Evolutionary conservation across 257 asterid species (phyloP).

Genomic region (Solanum pennellii): DNA sequence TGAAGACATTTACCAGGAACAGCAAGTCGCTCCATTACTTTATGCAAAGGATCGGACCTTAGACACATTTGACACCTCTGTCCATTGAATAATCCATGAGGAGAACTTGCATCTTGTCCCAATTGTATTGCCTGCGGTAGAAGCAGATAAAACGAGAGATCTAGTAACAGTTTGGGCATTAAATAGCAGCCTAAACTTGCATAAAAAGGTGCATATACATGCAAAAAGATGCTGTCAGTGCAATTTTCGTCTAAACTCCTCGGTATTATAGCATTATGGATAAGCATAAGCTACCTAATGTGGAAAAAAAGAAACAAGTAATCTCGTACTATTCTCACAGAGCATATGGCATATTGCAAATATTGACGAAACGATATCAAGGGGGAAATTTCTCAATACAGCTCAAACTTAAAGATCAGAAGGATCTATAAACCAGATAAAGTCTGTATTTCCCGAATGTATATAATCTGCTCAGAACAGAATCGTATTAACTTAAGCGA

Average conservation of each 20-base stretch:
- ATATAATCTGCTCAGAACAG: neutral
- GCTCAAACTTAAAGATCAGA: neutral
- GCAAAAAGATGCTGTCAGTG: neutral
- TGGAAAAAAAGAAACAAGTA: neutral
- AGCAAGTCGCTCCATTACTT: constrained; percentile 65
- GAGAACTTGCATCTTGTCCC: constrained; percentile 54
- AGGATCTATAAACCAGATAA: neutral
- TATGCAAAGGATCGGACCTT: constrained; percentile 57
- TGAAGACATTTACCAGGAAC: constrained; percentile 34
- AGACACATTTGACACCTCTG: constrained; percentile 80
- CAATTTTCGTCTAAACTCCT: neutral
- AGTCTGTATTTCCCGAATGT: neutral
- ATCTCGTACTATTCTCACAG: neutral
- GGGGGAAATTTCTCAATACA: neutral
- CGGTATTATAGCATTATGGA: neutral
- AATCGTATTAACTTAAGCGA: neutral
- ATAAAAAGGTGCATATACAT: neutral
- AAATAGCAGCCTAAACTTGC: neutral
- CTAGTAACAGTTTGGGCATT: neutral
- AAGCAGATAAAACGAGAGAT: neutral
- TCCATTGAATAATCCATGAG: constrained; percentile 36
- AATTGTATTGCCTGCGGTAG: constrained; percentile 49
- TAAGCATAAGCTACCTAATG: neutral
- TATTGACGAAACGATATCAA: neutral
- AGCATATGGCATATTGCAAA: neutral